Evolutionary conservation across 352 stramenopile genomes (phyloP).

Genomic region (Pythium guiyangense): DNA sequence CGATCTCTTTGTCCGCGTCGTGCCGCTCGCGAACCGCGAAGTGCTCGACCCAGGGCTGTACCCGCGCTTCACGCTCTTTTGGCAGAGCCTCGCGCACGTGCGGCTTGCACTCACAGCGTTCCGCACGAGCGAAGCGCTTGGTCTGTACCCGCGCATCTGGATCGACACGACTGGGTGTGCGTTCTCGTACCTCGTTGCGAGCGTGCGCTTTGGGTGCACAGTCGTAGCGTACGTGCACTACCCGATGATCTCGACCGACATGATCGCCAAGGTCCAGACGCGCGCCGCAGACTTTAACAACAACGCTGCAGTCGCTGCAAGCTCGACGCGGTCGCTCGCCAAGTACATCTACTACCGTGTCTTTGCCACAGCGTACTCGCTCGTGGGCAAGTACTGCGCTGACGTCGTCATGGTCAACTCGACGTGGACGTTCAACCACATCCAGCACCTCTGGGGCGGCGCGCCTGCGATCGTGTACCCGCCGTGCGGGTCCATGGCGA

Average conservation of each 20-base stretch:
- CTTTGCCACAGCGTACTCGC: conserved; percentile 92
- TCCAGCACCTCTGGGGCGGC: conserved; percentile 90
- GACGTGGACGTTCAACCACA: conserved; percentile 96
- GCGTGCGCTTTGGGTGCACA: conserved; percentile 70
- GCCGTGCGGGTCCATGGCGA: conserved; percentile 89
- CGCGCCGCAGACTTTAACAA: conserved; percentile 94
- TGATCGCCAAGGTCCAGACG: conserved; percentile 93
- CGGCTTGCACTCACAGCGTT: conserved; percentile 89
- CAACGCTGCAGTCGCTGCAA: conserved; percentile 71
- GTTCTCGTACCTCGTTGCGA: conserved; percentile 95
- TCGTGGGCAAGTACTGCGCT: conserved; percentile 79
- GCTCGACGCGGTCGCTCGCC: conserved; percentile 66
- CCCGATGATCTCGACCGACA: conserved; percentile 99
- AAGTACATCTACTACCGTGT: conserved; percentile 97
- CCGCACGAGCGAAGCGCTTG: conserved; percentile 27
- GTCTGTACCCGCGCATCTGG: conserved; percentile 87
- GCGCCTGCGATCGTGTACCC: conserved; percentile 90
- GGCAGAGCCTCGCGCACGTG: conserved; percentile 94
- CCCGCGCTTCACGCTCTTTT: conserved; percentile 93
- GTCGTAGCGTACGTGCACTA: conserved; percentile 98
- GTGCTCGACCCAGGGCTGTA: conserved; percentile 78
- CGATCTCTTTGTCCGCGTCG: conserved; percentile 55
- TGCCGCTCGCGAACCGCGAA: conserved; percentile 62
- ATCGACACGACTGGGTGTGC: conserved; percentile 97
- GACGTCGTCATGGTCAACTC: conserved; percentile 97